phyloP scores from a whole-genome alignment of 345 rosid species.

The Moringa oleifera region DNA sequence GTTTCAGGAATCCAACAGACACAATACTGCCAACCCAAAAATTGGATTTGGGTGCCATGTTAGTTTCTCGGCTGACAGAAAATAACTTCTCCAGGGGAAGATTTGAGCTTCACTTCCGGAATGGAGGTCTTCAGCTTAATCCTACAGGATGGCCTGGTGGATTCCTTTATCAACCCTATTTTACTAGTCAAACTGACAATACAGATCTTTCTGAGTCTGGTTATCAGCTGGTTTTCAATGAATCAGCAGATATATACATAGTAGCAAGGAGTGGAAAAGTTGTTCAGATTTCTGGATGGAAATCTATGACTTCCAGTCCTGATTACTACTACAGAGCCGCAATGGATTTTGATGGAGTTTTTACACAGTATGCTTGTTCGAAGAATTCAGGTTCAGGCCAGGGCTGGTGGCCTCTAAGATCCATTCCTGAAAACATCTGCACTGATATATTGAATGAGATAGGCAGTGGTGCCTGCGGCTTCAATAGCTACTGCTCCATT shows the following conservation, averaged over 20 bases:
- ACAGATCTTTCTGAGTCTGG: background rate
- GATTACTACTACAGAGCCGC: background rate
- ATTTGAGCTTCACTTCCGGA: conserved; percentile 19
- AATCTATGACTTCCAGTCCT: background rate
- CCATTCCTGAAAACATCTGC: background rate
- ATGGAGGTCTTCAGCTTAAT: conserved; percentile 22
- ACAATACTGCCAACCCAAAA: conserved; percentile 35
- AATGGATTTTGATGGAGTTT: background rate
- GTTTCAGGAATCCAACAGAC: conserved; percentile 33
- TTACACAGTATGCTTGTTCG: background rate
- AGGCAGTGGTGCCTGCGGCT: background rate
- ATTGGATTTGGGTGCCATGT: conserved; percentile 9
- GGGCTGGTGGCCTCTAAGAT: no score
- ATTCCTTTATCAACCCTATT: conserved; percentile 2
- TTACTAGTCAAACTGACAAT: conserved; percentile 6
- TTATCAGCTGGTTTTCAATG: background rate
- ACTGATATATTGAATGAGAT: background rate
- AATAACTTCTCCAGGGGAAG: conserved; percentile 21
- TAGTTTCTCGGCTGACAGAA: conserved; percentile 8
- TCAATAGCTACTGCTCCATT: background rate
- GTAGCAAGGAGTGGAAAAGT: background rate
- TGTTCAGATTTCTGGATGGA: background rate
- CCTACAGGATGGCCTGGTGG: background rate
- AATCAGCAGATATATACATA: background rate
- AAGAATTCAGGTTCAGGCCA: background rate